A percentile compares a stretch with the other conserved stretches of the same genome.
phyloP scores from a whole-genome alignment of 306 rosid species.

The Trichosanthes truncata region DNA sequence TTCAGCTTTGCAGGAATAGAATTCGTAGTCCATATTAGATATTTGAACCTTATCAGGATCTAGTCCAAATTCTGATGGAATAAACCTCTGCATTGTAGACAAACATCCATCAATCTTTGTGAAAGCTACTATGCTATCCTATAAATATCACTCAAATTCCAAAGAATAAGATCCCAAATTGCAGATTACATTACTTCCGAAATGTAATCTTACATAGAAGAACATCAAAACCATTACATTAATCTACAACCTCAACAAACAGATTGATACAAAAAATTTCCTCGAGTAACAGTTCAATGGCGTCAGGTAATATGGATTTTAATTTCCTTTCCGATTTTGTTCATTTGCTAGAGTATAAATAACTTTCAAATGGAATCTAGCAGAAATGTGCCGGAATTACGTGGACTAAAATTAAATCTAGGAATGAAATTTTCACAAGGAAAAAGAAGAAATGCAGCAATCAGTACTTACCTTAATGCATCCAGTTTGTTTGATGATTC shows the following conservation, averaged over 20 bases:
- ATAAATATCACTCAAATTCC: background rate
- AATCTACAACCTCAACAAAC: background rate
- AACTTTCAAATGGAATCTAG: background rate
- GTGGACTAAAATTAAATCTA: background rate
- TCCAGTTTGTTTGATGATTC: slow-evolving; percentile 47
- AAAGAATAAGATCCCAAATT: background rate
- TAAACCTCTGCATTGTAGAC: slow-evolving; percentile 43
- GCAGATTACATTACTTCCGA: background rate
- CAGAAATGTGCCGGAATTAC: background rate
- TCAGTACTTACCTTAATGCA: slow-evolving; percentile 38
- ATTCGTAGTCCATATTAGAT: slow-evolving; percentile 31
- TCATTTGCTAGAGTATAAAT: background rate
- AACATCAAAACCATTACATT: background rate
- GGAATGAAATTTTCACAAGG: background rate
- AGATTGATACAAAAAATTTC: background rate
- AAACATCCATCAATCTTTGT: slow-evolving; percentile 4
- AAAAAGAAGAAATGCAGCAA: background rate
- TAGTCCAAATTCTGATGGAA: slow-evolving; percentile 73
- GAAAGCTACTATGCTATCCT: background rate
- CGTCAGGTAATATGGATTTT: background rate
- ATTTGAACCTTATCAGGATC: slow-evolving; percentile 55
- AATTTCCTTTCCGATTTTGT: background rate
- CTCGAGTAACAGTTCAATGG: background rate
- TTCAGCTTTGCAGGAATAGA: slow-evolving; percentile 54
- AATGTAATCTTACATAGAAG: background rate